phyloP scores from a whole-genome alignment of 768 basidiomycete species.

The Russula emetica region DNA sequence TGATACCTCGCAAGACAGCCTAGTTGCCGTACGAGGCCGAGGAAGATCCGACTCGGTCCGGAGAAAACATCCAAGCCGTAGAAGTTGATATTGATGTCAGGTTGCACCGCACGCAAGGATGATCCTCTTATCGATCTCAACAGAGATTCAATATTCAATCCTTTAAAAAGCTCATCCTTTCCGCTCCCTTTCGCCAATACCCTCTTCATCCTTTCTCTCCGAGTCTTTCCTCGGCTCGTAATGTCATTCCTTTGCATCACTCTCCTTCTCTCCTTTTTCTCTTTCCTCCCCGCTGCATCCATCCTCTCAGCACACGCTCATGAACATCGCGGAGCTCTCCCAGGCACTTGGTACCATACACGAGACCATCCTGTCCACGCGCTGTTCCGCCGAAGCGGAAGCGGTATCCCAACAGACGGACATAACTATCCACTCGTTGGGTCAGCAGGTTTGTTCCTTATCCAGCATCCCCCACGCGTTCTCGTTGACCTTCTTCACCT shows the following conservation, averaged over 20 bases:
- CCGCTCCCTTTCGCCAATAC: background rate
- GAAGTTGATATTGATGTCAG: too few relatives aligned
- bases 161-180: background rate
- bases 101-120: too few relatives aligned
- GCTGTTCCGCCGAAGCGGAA: constrained; percentile 54
- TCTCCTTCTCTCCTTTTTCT: constrained; percentile 26
- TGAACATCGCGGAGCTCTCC: constrained; percentile 29
- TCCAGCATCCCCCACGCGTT: background rate
- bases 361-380: constrained; percentile 54
- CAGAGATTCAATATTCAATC: background rate
- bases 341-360: constrained; percentile 56
- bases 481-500: background rate
- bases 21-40: too few relatives aligned
- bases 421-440: background rate
- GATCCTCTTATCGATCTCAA: background rate
- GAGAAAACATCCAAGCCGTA: too few relatives aligned
- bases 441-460: constrained; percentile 39
- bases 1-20: too few relatives aligned
- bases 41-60: too few relatives aligned
- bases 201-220: background rate
- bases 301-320: constrained; percentile 29
- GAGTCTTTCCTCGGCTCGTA: background rate
- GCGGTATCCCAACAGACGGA: constrained; percentile 30
- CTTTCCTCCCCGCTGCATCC: constrained; percentile 14
- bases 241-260: constrained; percentile 11